Percentiles rank a stretch among this genome's conserved stretches.
Conservation (phyloP, 164 flowering plant genomes). For the Berberis vulgaris region DNA sequence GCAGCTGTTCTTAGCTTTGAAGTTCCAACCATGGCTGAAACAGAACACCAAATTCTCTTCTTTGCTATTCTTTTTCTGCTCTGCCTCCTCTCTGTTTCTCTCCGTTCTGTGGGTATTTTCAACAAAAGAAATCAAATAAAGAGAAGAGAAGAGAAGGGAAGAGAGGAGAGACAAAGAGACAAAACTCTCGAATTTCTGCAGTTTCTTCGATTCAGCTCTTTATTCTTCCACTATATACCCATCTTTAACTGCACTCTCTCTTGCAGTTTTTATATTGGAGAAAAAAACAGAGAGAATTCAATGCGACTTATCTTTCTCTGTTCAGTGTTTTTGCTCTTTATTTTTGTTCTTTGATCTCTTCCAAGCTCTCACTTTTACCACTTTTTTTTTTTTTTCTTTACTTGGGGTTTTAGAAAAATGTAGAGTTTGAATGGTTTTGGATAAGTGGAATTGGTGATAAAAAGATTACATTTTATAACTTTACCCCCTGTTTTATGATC, state of each 20-base stretch:
- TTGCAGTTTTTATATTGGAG: background rate
- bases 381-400: background rate
- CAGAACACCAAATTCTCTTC: background rate
- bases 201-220: slow-evolving; percentile 8
- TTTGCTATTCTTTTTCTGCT: slow-evolving; percentile 5
- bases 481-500: too few species aligned
- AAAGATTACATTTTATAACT: too few species aligned
- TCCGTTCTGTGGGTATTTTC: background rate
- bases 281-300: background rate
- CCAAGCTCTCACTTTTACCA: background rate
- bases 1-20: slow-evolving; percentile 20
- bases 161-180: slow-evolving; percentile 10
- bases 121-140: background rate
- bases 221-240: slow-evolving; percentile 9
- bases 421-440: too few species aligned
- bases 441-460: too few species aligned
- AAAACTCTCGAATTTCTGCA: slow-evolving; percentile 4
- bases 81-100: background rate
- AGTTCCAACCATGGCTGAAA: slow-evolving; percentile 13
- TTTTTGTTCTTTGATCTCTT: background rate
- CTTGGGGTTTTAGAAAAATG: too few species aligned
- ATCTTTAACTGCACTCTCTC: slow-evolving; percentile 4
- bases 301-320: background rate
- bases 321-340: too few species aligned
- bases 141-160: too few species aligned